These are phyloP conservation scores for Podila epicladia DNA, from an alignment of 192 early-diverging fungal species.

Conservation along the genomic window DNA sequence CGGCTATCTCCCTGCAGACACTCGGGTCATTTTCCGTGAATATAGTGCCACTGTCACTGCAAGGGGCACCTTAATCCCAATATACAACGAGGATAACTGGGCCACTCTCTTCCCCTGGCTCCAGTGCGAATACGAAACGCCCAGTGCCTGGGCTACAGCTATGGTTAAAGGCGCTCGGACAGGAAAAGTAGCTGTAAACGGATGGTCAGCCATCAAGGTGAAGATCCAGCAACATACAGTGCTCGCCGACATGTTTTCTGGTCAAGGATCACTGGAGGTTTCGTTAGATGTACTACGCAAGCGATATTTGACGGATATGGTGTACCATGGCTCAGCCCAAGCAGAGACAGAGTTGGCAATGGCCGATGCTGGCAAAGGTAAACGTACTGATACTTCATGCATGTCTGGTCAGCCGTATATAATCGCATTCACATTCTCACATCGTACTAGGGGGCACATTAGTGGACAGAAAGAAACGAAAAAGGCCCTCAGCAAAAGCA, in stretches of 20 bases:
- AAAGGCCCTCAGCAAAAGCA: constrained; percentile 10
- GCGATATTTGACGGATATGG: constrained; percentile 39
- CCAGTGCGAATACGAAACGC: constrained; percentile 63
- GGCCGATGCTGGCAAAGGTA: constrained; percentile 14
- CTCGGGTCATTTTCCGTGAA: constrained; percentile 37
- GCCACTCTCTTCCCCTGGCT: constrained; percentile 25
- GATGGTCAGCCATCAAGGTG: constrained; percentile 72
- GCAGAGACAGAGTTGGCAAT: not conserved
- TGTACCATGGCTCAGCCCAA: constrained; percentile 10
- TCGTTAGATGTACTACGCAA: constrained; percentile 50
- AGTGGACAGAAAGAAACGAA: constrained; percentile 40
- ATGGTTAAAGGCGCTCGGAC: constrained; percentile 61
- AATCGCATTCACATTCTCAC: not conserved
- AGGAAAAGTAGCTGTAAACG: constrained; percentile 67
- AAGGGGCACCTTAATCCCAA: constrained; percentile 43
- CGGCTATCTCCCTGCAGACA: constrained; percentile 43
- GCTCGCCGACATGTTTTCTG: constrained; percentile 26
- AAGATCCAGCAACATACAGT: constrained; percentile 27
- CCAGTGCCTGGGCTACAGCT: constrained; percentile 71
- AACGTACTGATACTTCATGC: too few species aligned
- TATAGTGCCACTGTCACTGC: constrained; percentile 44
- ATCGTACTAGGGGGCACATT: not conserved
- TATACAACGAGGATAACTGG: constrained; percentile 20
- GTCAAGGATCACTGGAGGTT: constrained; percentile 33
- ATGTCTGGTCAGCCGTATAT: too few species aligned